Conservation (phyloP, 2,329 filamentous ascomycete genomes). For the Parascedosporium putredinis region DNA sequence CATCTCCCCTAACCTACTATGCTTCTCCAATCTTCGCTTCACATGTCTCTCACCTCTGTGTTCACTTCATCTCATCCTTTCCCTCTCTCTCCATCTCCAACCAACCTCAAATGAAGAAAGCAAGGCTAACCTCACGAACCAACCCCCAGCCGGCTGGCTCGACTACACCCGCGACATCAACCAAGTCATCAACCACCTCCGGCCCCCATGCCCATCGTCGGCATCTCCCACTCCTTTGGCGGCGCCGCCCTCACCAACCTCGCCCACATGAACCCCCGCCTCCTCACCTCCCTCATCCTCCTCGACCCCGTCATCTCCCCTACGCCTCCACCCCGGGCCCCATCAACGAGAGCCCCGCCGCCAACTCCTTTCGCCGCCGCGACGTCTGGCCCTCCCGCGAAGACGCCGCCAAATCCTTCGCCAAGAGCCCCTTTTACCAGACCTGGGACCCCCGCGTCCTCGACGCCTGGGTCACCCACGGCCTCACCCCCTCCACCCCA, state of each 20-base stretch:
- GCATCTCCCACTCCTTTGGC: slow-evolving; percentile 84
- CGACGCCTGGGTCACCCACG: slow-evolving; percentile 60
- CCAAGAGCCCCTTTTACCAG: slow-evolving; percentile 59
- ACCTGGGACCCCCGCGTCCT: slow-evolving; percentile 71
- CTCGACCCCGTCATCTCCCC: slow-evolving; percentile 73
- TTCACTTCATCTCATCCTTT: not conserved
- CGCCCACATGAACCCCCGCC: slow-evolving; percentile 67
- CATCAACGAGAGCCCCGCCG: slow-evolving; percentile 27
- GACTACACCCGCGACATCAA: slow-evolving; percentile 79
- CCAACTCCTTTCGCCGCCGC: slow-evolving; percentile 59
- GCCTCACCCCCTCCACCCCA: slow-evolving; percentile 56
- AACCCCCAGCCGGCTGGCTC: slow-evolving; percentile 60
- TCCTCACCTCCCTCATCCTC: slow-evolving; percentile 64
- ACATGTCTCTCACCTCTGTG: too few species aligned
- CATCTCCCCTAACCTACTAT: too few species aligned
- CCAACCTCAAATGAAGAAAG: not conserved
- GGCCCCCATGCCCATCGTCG: slow-evolving; percentile 67
- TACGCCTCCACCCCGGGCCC: slow-evolving; percentile 18
- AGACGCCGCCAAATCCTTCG: slow-evolving; percentile 57
- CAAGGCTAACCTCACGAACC: not conserved
- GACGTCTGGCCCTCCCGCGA: slow-evolving; percentile 72
- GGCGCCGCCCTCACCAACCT: slow-evolving; percentile 63
- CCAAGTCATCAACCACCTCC: slow-evolving; percentile 76
- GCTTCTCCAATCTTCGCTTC: too few species aligned
- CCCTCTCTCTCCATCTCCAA: not conserved